phyloP scores from a whole-genome alignment of 768 basidiomycete species.

The Termitomyces sp. region DNA sequence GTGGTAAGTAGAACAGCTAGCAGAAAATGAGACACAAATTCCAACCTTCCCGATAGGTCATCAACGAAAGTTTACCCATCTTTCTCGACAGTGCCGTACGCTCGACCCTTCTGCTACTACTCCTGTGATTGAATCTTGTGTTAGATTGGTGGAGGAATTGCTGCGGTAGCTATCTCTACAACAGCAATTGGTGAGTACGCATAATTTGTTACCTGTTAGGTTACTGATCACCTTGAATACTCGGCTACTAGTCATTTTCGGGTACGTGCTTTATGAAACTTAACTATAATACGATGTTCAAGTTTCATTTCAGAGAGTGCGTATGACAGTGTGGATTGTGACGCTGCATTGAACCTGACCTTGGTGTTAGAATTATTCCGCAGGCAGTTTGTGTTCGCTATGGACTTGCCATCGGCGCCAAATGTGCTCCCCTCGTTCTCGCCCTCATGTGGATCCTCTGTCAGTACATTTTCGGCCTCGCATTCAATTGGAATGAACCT shows the following conservation, averaged over 20 bases:
- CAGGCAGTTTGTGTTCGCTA: conserved; percentile 77
- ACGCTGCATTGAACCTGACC: not conserved
- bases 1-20: conserved; percentile 51
- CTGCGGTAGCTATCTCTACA: conserved; percentile 78
- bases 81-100: conserved; percentile 75
- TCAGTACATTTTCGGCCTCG: conserved; percentile 18
- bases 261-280: conserved; percentile 45
- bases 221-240: conserved; percentile 3
- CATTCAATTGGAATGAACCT: not conserved
- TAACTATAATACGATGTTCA: not conserved
- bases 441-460: conserved; percentile 66
- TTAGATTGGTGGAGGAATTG: conserved; percentile 63
- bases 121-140: not conserved
- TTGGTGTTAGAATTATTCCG: conserved; percentile 49
- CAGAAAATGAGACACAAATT: not conserved
- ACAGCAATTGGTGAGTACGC: conserved; percentile 57
- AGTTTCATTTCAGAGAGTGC: conserved; percentile 62
- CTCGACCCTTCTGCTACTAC: conserved; percentile 3
- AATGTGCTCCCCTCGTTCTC: conserved; percentile 73
- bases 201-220: not conserved
- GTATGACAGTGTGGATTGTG: conserved; percentile 22
- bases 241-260: conserved; percentile 71
- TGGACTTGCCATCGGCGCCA: conserved; percentile 79
- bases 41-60: conserved; percentile 47
- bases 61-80: conserved; percentile 83